Conservation (phyloP, 805 yeast species). For the Ogataea angusta region DNA sequence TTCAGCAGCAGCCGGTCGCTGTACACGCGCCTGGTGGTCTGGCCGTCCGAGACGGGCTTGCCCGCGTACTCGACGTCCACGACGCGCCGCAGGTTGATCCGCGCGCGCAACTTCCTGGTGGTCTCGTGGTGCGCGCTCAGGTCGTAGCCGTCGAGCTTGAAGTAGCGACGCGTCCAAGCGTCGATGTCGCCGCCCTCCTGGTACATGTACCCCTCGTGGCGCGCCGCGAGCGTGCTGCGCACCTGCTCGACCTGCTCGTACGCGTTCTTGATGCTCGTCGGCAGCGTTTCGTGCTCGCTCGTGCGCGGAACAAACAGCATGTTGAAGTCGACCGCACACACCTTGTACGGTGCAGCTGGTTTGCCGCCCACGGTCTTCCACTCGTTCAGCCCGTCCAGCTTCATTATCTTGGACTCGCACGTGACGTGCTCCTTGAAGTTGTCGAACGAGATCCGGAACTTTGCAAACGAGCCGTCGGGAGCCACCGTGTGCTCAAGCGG, state of each 20-base stretch:
- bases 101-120: slow-evolving; percentile 66
- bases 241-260: slow-evolving; percentile 39
- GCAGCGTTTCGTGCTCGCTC: slow-evolving; percentile 58
- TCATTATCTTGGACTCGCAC: slow-evolving; percentile 49
- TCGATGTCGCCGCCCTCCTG: slow-evolving; percentile 93
- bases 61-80: slow-evolving; percentile 47
- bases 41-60: slow-evolving; percentile 26
- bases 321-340: slow-evolving; percentile 65
- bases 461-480: slow-evolving; percentile 84
- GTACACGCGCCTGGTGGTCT: slow-evolving; percentile 43
- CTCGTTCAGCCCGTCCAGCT: slow-evolving; percentile 70
- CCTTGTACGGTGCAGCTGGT: slow-evolving; percentile 47
- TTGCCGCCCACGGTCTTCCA: slow-evolving; percentile 57
- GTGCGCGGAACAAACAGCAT: slow-evolving; percentile 69
- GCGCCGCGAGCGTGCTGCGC: slow-evolving; percentile 24
- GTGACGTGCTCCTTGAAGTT: slow-evolving; percentile 54
- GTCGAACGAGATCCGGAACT: slow-evolving; percentile 64
- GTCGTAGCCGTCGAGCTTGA: slow-evolving; percentile 66
- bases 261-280: slow-evolving; percentile 64
- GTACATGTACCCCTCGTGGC: slow-evolving; percentile 65
- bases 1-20: slow-evolving; percentile 69
- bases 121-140: slow-evolving; percentile 74
- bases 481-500: slow-evolving; percentile 67
- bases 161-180: slow-evolving; percentile 69
- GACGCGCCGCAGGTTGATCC: slow-evolving; percentile 71